These are phyloP conservation scores for Dothidotthia symphoricarpi DNA, from an alignment of 2,329 filamentous ascomycete genomes.

Conservation along the genomic window DNA sequence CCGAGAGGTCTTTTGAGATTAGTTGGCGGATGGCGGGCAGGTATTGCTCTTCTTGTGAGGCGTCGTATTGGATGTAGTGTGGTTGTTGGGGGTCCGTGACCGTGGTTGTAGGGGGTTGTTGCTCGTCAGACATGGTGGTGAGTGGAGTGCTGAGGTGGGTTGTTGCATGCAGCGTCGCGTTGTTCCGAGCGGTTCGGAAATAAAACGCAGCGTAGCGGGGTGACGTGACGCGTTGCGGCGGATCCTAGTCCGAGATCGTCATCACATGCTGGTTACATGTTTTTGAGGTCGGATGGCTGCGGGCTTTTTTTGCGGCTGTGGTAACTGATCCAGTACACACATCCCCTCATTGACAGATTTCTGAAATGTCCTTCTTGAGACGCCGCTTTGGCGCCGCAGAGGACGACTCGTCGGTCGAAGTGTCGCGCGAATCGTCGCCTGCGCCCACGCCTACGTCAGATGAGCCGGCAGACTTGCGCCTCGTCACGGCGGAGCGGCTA, in stretches of 20 bases:
- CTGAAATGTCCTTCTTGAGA: conserved; percentile 41
- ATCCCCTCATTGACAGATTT: too few species aligned
- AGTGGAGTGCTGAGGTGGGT: too few species aligned
- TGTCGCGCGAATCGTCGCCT: conserved; percentile 12
- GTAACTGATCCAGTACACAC: too few species aligned
- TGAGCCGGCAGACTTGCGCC: conserved; percentile 47
- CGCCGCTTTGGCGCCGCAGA: conserved; percentile 34
- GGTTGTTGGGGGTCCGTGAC: conserved; percentile 37
- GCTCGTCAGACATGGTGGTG: too few species aligned
- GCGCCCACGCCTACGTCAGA: conserved; percentile 35
- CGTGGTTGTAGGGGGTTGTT: neutral
- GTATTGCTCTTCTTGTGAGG: conserved; percentile 61
- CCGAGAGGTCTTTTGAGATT: conserved; percentile 94
- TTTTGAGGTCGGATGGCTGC: too few species aligned
- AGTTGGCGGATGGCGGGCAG: conserved; percentile 85
- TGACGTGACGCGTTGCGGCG: too few species aligned
- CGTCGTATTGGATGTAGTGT: conserved; percentile 60
- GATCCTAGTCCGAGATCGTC: too few species aligned
- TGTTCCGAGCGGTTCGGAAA: too few species aligned
- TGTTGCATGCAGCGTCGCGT: too few species aligned
- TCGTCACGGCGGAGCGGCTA: conserved; percentile 54
- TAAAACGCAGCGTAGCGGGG: too few species aligned
- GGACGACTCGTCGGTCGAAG: conserved; percentile 29
- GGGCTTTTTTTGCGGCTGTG: too few species aligned
- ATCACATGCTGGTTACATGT: too few species aligned